A percentile compares a stretch with the other conserved stretches of the same genome.
Evolutionary conservation across 2,329 filamentous ascomycete genomes (phyloP).

Genomic region (Alternaria arborescens): DNA sequence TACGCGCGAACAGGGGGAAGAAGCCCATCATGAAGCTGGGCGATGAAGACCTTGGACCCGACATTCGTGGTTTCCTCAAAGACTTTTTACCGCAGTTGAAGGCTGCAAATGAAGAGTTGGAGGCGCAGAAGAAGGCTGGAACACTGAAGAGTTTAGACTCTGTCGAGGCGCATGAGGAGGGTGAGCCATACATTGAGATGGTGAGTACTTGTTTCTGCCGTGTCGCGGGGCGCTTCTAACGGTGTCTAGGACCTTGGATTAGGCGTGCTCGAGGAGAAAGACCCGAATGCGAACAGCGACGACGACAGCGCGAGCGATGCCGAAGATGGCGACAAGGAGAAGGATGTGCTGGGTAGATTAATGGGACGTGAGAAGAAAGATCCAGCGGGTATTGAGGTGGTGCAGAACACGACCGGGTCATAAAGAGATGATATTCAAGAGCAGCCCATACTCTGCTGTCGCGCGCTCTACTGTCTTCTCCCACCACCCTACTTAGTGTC

Average conservation of each 20-base stretch:
- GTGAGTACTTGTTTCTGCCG: constrained; percentile 25
- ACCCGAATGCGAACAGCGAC: constrained; percentile 33
- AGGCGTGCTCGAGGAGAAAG: constrained; percentile 56
- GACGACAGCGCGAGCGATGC: constrained; percentile 35
- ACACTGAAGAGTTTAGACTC: constrained; percentile 48
- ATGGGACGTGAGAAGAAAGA: constrained; percentile 43
- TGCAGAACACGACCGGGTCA: constrained; percentile 31
- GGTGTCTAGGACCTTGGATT: constrained; percentile 52
- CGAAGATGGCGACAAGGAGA: constrained; percentile 31
- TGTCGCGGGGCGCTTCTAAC: constrained; percentile 14
- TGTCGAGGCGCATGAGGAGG: constrained; percentile 30
- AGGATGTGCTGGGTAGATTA: constrained; percentile 49
- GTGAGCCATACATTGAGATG: constrained; percentile 53
- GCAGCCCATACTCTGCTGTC: neutral
- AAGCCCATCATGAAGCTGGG: constrained; percentile 45
- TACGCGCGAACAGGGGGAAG: constrained; percentile 40
- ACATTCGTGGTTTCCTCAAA: constrained; percentile 49
- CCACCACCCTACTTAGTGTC: constrained; percentile 14
- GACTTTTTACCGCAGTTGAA: constrained; percentile 55
- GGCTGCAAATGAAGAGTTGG: constrained; percentile 55
- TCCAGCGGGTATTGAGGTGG: constrained; percentile 40
- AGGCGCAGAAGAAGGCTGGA: constrained; percentile 51
- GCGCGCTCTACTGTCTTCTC: neutral
- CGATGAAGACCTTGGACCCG: constrained; percentile 35
- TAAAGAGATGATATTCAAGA: constrained; percentile 11